Evolutionary conservation across 116 monocot genomes (phyloP).

Genomic region (Trichopus zeylanicus): DNA sequence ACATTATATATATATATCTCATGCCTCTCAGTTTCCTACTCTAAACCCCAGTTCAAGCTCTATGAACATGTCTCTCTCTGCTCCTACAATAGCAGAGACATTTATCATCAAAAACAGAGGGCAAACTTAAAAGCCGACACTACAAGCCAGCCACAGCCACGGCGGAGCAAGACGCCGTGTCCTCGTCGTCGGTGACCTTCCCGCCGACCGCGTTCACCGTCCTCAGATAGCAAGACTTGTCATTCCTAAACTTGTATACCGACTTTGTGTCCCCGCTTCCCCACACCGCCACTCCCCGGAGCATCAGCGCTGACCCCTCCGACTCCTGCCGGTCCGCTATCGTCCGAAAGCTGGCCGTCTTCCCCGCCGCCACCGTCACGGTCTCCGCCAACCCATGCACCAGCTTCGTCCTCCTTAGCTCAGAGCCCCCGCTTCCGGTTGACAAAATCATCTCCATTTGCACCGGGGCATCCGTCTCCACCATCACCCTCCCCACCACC

Average conservation of each 20-base stretch:
- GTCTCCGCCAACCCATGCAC: constrained; percentile 19
- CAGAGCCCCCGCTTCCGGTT: constrained; percentile 16
- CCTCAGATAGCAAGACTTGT: constrained; percentile 25
- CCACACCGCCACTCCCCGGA: constrained; percentile 12
- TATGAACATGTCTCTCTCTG: too few relatives aligned
- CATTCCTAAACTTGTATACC: constrained; percentile 22
- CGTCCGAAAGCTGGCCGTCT: constrained; percentile 8
- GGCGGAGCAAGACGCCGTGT: constrained; percentile 17
- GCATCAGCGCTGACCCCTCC: constrained; percentile 23
- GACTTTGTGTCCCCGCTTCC: constrained; percentile 37
- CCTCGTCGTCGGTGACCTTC: constrained; percentile 24
- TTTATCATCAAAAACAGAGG: too few relatives aligned
- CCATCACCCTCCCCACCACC: constrained; percentile 17
- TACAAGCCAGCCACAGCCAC: too few relatives aligned
- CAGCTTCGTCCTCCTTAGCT: constrained; percentile 21
- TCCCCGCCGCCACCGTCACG: constrained; percentile 14
- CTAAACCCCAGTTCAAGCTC: too few relatives aligned
- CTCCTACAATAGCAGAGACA: too few relatives aligned
- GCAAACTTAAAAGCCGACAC: too few relatives aligned
- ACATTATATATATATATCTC: too few relatives aligned
- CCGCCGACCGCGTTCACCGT: constrained; percentile 34
- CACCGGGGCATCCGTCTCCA: constrained; percentile 18
- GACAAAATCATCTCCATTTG: constrained; percentile 12
- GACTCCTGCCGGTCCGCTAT: constrained; percentile 26
- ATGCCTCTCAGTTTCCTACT: too few relatives aligned